Evolutionary conservation across 2,329 filamentous ascomycete species (phyloP).

Genomic region (Alternaria alternata): DNA sequence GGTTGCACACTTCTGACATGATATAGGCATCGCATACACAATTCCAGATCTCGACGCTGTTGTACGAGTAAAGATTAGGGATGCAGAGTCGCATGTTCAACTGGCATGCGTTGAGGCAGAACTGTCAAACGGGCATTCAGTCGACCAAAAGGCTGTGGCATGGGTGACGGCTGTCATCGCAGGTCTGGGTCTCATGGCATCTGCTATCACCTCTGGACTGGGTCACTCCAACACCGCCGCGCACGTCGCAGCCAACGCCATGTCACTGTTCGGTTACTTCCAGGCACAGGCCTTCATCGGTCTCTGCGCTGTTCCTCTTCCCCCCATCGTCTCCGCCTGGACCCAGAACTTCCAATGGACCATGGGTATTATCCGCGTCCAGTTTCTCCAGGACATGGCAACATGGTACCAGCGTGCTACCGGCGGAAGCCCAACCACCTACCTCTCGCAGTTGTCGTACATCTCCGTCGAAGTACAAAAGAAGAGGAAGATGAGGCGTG

Average conservation of each 20-base stretch:
- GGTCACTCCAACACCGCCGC: constrained; percentile 94
- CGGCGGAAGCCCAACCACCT: constrained; percentile 80
- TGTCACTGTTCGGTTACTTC: constrained; percentile 95
- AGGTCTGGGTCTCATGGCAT: constrained; percentile 81
- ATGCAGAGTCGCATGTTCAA: constrained; percentile 67
- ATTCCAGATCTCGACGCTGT: constrained; percentile 91
- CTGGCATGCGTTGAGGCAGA: constrained; percentile 88
- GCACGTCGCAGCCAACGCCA: constrained; percentile 90
- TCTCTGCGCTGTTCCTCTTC: constrained; percentile 80
- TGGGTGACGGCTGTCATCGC: constrained; percentile 91
- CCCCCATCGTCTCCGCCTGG: constrained; percentile 90
- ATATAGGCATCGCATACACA: constrained; percentile 77
- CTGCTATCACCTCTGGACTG: constrained; percentile 86
- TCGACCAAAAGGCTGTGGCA: constrained; percentile 85
- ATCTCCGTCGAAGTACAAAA: constrained; percentile 88
- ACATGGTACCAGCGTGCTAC: constrained; percentile 97
- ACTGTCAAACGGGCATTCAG: constrained; percentile 90
- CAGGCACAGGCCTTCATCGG: constrained; percentile 93
- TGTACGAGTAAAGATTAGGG: constrained; percentile 82
- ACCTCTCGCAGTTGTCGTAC: constrained; percentile 76
- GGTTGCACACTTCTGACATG: constrained; percentile 17
- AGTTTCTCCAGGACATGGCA: constrained; percentile 86
- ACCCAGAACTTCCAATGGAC: constrained; percentile 98
- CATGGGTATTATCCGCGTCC: constrained; percentile 90
- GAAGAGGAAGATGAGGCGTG: constrained; percentile 64